Evolutionary conservation across 2,329 filamentous ascomycete genomes (phyloP), one percentile per base, ranked within the genome.

Genomic region (Pseudocercospora cruenta): DNA sequence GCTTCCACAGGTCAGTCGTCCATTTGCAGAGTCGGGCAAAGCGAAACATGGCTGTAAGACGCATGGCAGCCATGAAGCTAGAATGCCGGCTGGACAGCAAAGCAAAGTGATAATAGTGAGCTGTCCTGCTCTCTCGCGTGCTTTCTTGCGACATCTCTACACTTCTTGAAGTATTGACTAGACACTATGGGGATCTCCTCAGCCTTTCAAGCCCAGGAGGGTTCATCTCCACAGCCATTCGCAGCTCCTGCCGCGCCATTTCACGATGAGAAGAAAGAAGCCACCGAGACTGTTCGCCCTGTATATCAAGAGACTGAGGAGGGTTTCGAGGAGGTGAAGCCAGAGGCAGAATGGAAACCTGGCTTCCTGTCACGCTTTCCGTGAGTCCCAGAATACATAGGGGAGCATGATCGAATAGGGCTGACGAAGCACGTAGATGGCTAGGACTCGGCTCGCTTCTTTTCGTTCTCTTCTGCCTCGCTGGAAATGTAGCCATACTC

Each of bases 301-400:
- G 58, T 49, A 24, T 45, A 22, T 14, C 58, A 24, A 9, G 47
- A 51, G n/a, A 47, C 36, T 4, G 58, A 60, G 39, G 58, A 47
- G 14, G 58, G 43, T n/a, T 12, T 47, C 4, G 58, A 45, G 14
- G 45, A 60, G 39, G 22, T 28, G 7, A 31, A 31, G 6, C 26
- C 58, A 19, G 26, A 47, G 33, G 58, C n/a, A 26, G 19, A 60
- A 22, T 60, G 58, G 58, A 39, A 60, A n/a, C 58, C 58, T 49
- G 58, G 58, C 8, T 60, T 60, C 39, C 7, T 47, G 12, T 39
- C 58, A 9, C 58, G 45, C 16, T 60, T 60, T 49, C 58, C 58
- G 33, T 60, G 9, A 24, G 47, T 51, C 1, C 4, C 19, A 26
- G 9, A 0, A 24, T 12, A 22, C 22, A 49, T 21, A 1, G 12